Evolutionary conservation across 2,329 filamentous ascomycete genomes (phyloP).

Genomic region (Clarireedia sp.): DNA sequence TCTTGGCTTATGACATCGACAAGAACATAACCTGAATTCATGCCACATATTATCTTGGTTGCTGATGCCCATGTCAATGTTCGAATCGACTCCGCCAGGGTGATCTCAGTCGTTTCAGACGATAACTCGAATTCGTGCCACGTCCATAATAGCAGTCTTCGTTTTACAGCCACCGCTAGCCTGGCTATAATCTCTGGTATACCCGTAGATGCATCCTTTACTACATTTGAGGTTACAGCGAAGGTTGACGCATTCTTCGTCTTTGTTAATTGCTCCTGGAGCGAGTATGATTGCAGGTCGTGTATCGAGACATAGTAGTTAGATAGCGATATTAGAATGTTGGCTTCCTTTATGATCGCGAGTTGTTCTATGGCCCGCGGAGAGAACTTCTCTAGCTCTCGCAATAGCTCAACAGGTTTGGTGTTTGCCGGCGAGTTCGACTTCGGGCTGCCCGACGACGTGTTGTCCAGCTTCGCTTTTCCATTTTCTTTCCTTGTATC

Average conservation of each 20-base stretch:
- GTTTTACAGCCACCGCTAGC: conserved; percentile 86
- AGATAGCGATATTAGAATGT: conserved; percentile 81
- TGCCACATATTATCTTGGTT: conserved; percentile 77
- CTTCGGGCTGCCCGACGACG: conserved; percentile 10
- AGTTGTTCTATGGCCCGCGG: conserved; percentile 85
- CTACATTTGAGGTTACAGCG: conserved; percentile 90
- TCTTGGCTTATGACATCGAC: conserved; percentile 72
- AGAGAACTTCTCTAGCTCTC: conserved; percentile 92
- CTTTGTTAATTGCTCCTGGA: conserved; percentile 69
- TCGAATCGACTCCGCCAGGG: conserved; percentile 74
- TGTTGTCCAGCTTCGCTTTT: conserved; percentile 27
- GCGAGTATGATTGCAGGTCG: conserved; percentile 76
- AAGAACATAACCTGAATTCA: conserved; percentile 85
- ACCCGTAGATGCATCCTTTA: conserved; percentile 77
- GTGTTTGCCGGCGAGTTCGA: conserved; percentile 18
- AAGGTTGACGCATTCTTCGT: conserved; percentile 88
- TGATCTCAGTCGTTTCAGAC: conserved; percentile 66
- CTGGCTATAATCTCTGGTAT: conserved; percentile 90
- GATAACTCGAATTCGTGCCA: conserved; percentile 93
- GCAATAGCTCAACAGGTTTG: conserved; percentile 72
- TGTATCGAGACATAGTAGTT: conserved; percentile 85
- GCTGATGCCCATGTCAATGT: conserved; percentile 87
- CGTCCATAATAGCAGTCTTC: conserved; percentile 81
- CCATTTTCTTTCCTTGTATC: conserved; percentile 35
- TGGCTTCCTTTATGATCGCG: conserved; percentile 91